Percentiles rank a stretch among this genome's conserved stretches.
phyloP scores from a whole-genome alignment of 1,284 basidiomycete species.

The Termitomyces sp. region DNA sequence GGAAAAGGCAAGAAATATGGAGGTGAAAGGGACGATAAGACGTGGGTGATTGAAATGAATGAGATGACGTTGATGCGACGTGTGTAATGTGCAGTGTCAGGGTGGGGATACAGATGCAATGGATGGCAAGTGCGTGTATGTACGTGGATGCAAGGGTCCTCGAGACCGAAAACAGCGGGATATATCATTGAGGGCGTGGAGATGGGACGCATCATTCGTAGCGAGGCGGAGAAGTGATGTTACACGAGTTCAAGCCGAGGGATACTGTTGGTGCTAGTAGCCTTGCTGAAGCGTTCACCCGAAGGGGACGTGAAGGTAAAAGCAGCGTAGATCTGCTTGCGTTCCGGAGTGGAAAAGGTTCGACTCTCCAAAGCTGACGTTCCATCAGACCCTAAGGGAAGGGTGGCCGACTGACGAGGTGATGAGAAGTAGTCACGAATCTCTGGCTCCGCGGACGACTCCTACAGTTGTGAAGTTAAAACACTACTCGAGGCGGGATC shows the following conservation, averaged over 20 bases:
- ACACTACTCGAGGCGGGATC: background rate
- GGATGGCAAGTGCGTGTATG: slow-evolving; percentile 9
- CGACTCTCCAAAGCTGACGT: slow-evolving; percentile 25
- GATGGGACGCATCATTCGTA: background rate
- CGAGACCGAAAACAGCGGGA: slow-evolving; percentile 6
- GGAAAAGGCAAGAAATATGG: slow-evolving; percentile 3
- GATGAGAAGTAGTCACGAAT: slow-evolving; percentile 47
- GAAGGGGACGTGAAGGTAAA: slow-evolving; percentile 75
- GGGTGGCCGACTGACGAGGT: slow-evolving; percentile 27
- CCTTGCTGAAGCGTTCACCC: slow-evolving; percentile 44
- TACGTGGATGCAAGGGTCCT: slow-evolving; percentile 6
- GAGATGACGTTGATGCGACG: slow-evolving; percentile 8
- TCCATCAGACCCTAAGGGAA: slow-evolving; percentile 22
- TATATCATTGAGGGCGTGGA: background rate
- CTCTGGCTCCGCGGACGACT: slow-evolving; percentile 45
- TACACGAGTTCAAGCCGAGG: slow-evolving; percentile 30
- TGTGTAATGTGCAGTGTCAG: slow-evolving; percentile 12
- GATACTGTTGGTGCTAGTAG: slow-evolving; percentile 26
- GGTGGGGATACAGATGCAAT: slow-evolving; percentile 14
- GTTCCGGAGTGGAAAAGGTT: slow-evolving; percentile 63
- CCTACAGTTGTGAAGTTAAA: slow-evolving; percentile 29
- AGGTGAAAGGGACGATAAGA: background rate
- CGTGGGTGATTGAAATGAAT: slow-evolving; percentile 3
- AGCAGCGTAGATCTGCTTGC: slow-evolving; percentile 61
- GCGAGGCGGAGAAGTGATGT: slow-evolving; percentile 1